Evolutionary conservation across 2,329 filamentous ascomycete species (phyloP), one percentile per base, ranked within the genome.

Genomic region (Trichoderma brevicompactum): DNA sequence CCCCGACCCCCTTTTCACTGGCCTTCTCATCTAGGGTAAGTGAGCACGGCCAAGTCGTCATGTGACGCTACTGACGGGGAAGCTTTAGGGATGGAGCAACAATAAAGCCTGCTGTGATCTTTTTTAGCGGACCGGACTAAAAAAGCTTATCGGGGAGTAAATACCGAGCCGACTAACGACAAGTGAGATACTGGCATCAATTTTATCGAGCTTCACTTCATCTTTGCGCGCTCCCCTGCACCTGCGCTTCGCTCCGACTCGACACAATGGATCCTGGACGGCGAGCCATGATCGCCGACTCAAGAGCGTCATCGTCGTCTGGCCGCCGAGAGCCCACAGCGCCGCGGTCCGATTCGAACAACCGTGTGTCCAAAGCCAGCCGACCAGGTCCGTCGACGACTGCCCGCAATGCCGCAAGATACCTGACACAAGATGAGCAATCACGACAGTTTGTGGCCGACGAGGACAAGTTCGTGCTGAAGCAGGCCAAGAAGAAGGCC

Each of bases 401-500:
- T 23, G 68, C 73, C 28, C 72, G 72, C 66, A 72, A 74, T 59
- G 68, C 72, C 41, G 71, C 77, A n/a, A 77, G 74, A 62, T 85
- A 83, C 71, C 79, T 92, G 67, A 90, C 89, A 65, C 87, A 92
- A 74, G 91, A 93, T 72, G 89, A 94, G 74, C 89, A 92, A 74
- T 90, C 89, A 69, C 84, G 88, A 32, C 85, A 90, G 74, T 99
- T 95, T 83, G 92, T 98, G 19, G 92, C 94, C 60, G 92, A 96
- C 72, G 95, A 99, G 77, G 95, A 99, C 80, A 89, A 90, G 69
- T 99, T 99, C 74, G 95, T 98, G 65, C 82, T 99, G 73, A 94
- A 93, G 78, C 95, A 99, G 79, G 91, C 94, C 53, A 99, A 98
- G 83, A 98, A 96, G 82, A 98, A 97, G 82, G 94, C 95, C 48